A percentile compares a stretch with the other conserved stretches of the same genome.
These are phyloP conservation scores for Rhododendron simsii DNA, from an alignment of 148 eudicot genomes.

Conservation along the genomic window DNA sequence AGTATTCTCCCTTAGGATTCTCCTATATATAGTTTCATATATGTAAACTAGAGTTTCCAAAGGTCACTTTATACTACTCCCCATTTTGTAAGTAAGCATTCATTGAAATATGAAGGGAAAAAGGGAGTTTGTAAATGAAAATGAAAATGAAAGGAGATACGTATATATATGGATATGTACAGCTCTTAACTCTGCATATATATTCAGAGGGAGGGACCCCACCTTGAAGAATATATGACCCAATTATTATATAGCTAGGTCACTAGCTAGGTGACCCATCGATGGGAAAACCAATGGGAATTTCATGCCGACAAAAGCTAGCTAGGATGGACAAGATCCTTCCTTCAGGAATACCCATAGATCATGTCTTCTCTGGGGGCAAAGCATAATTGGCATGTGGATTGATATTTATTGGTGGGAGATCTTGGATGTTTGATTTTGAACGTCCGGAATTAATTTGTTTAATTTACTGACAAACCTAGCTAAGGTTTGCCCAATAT, in stretches of 20 bases:
- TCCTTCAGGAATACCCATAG: conserved; percentile 8
- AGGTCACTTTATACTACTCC: neutral
- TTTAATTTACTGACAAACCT: neutral
- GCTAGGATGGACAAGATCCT: conserved; percentile 5
- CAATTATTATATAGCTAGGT: neutral
- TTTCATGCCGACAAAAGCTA: conserved; percentile 20
- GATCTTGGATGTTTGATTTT: neutral
- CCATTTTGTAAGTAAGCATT: neutral
- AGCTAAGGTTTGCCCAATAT: neutral
- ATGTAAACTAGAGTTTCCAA: neutral
- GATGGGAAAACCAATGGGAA: conserved; percentile 6
- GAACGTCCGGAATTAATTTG: neutral
- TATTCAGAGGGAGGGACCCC: neutral
- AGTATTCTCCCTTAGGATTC: neutral
- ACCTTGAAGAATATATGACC: neutral
- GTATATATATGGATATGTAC: no score
- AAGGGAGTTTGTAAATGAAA: neutral
- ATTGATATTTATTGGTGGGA: neutral
- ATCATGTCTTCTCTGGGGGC: conserved; percentile 10
- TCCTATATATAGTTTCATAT: neutral
- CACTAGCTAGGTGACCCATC: neutral
- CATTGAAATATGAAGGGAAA: neutral
- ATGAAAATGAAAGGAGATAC: neutral
- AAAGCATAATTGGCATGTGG: neutral
- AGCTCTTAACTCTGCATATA: neutral